Conservation (phyloP, 495 filamentous ascomycete genomes). For the Penicillium atrosanguineum region DNA sequence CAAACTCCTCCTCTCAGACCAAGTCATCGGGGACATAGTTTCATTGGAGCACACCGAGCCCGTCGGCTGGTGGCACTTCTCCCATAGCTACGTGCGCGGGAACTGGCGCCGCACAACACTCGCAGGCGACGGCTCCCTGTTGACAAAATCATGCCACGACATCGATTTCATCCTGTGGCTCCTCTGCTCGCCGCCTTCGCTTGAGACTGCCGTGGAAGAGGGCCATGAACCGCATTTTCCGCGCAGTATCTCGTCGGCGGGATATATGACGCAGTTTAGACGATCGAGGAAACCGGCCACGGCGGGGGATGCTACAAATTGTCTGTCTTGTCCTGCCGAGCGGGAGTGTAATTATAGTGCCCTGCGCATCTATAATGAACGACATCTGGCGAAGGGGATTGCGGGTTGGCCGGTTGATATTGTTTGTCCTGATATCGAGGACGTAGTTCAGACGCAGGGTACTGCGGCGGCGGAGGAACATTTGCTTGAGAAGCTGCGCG, state of each 20-base stretch:
- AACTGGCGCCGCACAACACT: constrained; percentile 84
- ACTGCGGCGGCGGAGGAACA: constrained; percentile 22
- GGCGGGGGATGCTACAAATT: constrained; percentile 82
- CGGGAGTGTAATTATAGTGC: constrained; percentile 77
- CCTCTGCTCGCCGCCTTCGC: constrained; percentile 33
- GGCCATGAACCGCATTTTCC: constrained; percentile 65
- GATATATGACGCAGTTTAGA: constrained; percentile 64
- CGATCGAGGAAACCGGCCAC: constrained; percentile 65
- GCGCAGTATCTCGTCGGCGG: constrained; percentile 65
- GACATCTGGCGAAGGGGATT: constrained; percentile 57
- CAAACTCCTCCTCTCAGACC: constrained; percentile 68
- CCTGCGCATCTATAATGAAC: constrained; percentile 68
- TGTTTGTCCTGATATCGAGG: constrained; percentile 88
- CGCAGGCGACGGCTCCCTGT: constrained; percentile 52
- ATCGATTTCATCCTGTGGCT: constrained; percentile 92
- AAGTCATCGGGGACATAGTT: constrained; percentile 75
- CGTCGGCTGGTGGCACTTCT: constrained; percentile 95
- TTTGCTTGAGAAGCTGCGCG: constrained; percentile 47
- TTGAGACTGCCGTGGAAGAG: constrained; percentile 8
- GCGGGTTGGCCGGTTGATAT: constrained; percentile 81
- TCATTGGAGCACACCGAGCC: constrained; percentile 90
- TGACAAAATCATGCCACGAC: constrained; percentile 95
- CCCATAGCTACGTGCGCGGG: constrained; percentile 88
- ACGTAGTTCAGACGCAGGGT: constrained; percentile 31
- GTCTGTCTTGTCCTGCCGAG: constrained; percentile 74